phyloP scores from a whole-genome alignment of 495 filamentous ascomycete genomes.

The Penicillium tannophilum region DNA sequence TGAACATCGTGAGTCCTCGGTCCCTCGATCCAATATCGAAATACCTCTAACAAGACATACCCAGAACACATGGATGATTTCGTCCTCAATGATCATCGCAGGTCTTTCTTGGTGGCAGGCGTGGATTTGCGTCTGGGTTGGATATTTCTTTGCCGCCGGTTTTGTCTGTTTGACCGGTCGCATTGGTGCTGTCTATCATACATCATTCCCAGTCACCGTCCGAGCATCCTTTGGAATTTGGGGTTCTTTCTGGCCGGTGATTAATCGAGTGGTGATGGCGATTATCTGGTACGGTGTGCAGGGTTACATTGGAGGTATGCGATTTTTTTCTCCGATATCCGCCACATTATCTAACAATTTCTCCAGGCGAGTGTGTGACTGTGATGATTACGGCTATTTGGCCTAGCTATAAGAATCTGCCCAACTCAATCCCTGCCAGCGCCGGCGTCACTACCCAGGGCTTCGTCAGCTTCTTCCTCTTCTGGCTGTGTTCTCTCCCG shows the following conservation, averaged over 20 bases:
- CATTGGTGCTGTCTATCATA: conserved; percentile 88
- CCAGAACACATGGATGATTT: conserved; percentile 96
- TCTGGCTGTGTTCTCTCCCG: conserved; percentile 79
- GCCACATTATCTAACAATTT: background rate
- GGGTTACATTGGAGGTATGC: conserved; percentile 73
- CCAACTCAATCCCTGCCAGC: conserved; percentile 63
- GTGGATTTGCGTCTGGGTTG: conserved; percentile 86
- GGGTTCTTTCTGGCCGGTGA: conserved; percentile 86
- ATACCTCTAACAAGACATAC: conserved; percentile 15
- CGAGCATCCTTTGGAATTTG: conserved; percentile 83
- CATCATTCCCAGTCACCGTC: conserved; percentile 79
- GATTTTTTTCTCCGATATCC: background rate
- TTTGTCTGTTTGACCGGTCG: conserved; percentile 81
- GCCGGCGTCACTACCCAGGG: conserved; percentile 76
- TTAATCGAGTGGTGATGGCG: conserved; percentile 90
- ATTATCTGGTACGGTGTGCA: conserved; percentile 79
- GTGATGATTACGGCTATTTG: conserved; percentile 85
- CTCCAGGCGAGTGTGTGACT: conserved; percentile 67
- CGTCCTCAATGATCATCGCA: conserved; percentile 74
- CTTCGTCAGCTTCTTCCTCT: conserved; percentile 80
- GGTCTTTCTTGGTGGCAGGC: conserved; percentile 95
- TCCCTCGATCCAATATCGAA: background rate
- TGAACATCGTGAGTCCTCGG: conserved; percentile 71
- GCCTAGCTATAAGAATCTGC: conserved; percentile 65
- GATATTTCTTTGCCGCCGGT: conserved; percentile 73